phyloP scores from a whole-genome alignment of 768 basidiomycete genomes.

The Mycena filopes region DNA sequence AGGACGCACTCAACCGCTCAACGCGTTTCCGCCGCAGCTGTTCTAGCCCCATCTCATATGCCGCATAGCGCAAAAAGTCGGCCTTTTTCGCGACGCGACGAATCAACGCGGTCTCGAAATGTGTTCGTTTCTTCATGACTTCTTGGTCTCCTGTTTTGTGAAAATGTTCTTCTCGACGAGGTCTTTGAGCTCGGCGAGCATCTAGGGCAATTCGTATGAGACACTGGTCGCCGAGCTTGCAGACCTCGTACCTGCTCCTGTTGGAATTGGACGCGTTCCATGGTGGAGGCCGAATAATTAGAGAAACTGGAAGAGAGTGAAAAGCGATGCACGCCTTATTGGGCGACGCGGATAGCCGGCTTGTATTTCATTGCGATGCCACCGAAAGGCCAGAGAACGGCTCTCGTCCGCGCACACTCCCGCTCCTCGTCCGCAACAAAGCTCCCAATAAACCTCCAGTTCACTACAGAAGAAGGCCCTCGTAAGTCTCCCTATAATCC shows the following conservation, averaged over 20 bases:
- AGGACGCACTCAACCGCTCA: conserved; percentile 71
- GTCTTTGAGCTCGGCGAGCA: conserved; percentile 96
- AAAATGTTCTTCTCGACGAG: conserved; percentile 88
- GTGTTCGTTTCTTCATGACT: conserved; percentile 86
- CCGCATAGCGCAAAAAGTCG: conserved; percentile 91
- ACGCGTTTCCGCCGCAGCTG: conserved; percentile 79
- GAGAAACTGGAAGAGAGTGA: too few relatives aligned
- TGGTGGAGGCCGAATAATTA: conserved; percentile 45
- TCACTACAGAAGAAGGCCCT: conserved; percentile 71
- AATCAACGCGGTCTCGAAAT: conserved; percentile 85
- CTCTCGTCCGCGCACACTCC: conserved; percentile 68
- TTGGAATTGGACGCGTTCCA: conserved; percentile 96
- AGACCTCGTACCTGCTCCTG: conserved; percentile 92
- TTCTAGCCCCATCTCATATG: conserved; percentile 92
- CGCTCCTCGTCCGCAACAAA: conserved; percentile 72
- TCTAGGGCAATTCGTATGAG: too few relatives aligned
- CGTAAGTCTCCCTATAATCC: conserved; percentile 29
- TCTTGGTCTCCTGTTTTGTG: conserved; percentile 85
- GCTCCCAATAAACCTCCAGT: conserved; percentile 67
- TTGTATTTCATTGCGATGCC: background rate
- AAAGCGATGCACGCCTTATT: too few relatives aligned
- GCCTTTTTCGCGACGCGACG: conserved; percentile 85
- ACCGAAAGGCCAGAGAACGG: conserved; percentile 37
- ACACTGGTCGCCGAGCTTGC: too few relatives aligned
- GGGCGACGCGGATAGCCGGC: too few relatives aligned